These are phyloP conservation scores for Sporobolomyces pararoseus DNA, from an alignment of 768 basidiomycete species.

Conservation along the genomic window DNA sequence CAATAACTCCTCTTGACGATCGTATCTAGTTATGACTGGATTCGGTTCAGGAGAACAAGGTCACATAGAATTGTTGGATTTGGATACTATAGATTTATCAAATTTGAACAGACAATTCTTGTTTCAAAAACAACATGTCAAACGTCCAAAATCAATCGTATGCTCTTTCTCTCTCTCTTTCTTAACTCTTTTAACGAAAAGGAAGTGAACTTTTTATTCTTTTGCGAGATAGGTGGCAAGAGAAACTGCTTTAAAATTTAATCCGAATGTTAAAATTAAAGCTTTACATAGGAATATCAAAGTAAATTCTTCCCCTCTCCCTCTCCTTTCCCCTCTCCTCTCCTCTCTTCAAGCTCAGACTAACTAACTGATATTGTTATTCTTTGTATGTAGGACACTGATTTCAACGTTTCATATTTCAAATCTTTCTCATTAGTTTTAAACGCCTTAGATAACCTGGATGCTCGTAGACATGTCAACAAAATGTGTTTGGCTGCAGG, in stretches of 20 bases:
- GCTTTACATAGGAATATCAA: conserved; percentile 96
- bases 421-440: conserved; percentile 83
- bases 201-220: too few relatives aligned
- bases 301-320: conserved; percentile 55
- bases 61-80: conserved; percentile 58
- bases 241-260: conserved; percentile 74
- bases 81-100: conserved; percentile 97
- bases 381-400: conserved; percentile 25
- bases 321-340: too few relatives aligned
- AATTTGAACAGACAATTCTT: conserved; percentile 96
- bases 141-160: conserved; percentile 90
- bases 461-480: conserved; percentile 92
- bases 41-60: conserved; percentile 23
- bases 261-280: conserved; percentile 77
- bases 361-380: too few relatives aligned
- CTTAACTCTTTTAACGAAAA: too few relatives aligned
- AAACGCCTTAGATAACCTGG: conserved; percentile 96
- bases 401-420: conserved; percentile 86
- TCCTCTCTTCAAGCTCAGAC: too few relatives aligned
- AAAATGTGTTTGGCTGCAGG: conserved; percentile 92
- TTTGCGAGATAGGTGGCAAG: conserved; percentile 73
- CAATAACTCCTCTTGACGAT: neutral
- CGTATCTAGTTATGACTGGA: conserved; percentile 40
- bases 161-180: conserved; percentile 39
- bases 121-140: conserved; percentile 94